Evolutionary conservation across 2,329 filamentous ascomycete genomes (phyloP).

Genomic region (Cercospora sojina): DNA sequence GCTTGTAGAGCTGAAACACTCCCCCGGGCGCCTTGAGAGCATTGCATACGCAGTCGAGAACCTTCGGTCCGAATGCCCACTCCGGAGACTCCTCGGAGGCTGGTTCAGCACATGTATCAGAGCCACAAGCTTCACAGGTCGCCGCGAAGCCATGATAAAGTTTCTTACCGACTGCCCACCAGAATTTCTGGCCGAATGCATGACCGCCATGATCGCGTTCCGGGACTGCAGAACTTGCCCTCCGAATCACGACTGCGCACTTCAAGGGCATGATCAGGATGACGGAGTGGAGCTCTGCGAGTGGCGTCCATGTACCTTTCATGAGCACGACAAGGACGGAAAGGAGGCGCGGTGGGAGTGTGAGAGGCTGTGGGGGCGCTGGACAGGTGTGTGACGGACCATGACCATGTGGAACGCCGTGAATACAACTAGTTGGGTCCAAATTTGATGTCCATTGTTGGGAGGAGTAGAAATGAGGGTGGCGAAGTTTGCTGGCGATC

Average conservation of each 20-base stretch:
- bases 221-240: not conserved
- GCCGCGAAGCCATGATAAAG: not conserved
- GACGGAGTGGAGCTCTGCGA: not conserved
- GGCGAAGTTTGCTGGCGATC: too few relatives aligned
- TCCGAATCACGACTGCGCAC: not conserved
- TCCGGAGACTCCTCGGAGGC: not conserved
- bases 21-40: not conserved
- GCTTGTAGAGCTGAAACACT: rapidly evolving
- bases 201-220: not conserved
- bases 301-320: not conserved
- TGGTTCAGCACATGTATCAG: not conserved
- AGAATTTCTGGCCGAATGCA: not conserved
- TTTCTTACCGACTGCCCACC: not conserved
- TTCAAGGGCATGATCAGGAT: not conserved
- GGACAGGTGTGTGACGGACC: too few relatives aligned
- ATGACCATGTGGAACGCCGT: too few relatives aligned
- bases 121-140: not conserved
- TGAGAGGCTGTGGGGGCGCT: not conserved
- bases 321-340: not conserved
- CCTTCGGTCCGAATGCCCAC: not conserved
- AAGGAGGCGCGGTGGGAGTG: not conserved
- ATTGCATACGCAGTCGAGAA: not conserved
- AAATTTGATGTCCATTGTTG: too few relatives aligned
- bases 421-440: too few relatives aligned
- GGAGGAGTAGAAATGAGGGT: too few relatives aligned